A percentile compares a stretch with the other conserved stretches of the same genome.
Conservation (phyloP, 192 early-diverging fungal genomes). For the Coemansia sp. region DNA sequence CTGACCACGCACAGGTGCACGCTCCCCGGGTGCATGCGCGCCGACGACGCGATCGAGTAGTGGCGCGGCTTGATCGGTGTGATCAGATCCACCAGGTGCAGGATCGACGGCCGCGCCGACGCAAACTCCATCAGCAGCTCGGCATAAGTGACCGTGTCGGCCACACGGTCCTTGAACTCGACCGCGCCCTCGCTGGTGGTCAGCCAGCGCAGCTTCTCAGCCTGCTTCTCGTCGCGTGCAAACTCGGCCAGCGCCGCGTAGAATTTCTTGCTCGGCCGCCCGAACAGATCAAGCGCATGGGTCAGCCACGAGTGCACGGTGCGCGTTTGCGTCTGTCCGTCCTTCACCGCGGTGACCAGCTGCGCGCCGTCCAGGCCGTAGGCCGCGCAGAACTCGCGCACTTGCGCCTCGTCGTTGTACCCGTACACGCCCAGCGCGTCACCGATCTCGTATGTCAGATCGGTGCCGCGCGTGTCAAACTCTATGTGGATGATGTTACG, state of each 20-base stretch:
- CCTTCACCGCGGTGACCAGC: conserved; percentile 61
- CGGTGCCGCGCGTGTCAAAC: conserved; percentile 77
- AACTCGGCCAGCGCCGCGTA: conserved; percentile 74
- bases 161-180: conserved; percentile 75
- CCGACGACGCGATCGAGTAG: conserved; percentile 96
- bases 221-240: conserved; percentile 66
- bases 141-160: conserved; percentile 80
- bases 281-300: conserved; percentile 86
- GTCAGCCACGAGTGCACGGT: conserved; percentile 75
- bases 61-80: conserved; percentile 91
- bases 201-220: conserved; percentile 60
- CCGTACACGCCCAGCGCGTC: conserved; percentile 93
- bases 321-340: conserved; percentile 61
- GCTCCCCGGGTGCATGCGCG: conserved; percentile 78
- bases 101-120: conserved; percentile 70
- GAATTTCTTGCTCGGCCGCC: conserved; percentile 91
- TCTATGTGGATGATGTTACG: conserved; percentile 97
- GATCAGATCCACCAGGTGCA: conserved; percentile 69
- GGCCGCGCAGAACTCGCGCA: conserved; percentile 64
- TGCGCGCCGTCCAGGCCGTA: conserved; percentile 69
- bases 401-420: conserved; percentile 74
- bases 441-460: conserved; percentile 85
- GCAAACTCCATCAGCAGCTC: conserved; percentile 84
- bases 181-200: conserved; percentile 68
- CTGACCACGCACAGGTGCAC: conserved; percentile 91